Conservation (phyloP, 106 monocot species). For the Acanthochlamys bracteata region DNA sequence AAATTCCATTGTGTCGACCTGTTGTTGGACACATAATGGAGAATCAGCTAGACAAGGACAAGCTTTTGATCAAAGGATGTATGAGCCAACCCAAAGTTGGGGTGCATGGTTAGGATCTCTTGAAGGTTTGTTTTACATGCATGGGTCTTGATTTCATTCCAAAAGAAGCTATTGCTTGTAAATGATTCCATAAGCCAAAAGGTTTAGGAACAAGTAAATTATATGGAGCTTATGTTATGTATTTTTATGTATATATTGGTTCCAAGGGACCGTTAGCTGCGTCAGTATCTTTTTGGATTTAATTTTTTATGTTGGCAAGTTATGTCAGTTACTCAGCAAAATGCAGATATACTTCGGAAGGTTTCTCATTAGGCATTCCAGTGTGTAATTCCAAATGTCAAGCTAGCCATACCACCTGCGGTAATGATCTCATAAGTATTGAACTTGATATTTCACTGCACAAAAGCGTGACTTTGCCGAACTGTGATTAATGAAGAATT, state of each 20-base stretch:
- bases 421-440: slow-evolving; percentile 78
- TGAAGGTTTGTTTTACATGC: slow-evolving; percentile 48
- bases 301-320: slow-evolving; percentile 43
- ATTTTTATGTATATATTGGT: no score
- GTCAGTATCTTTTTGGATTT: slow-evolving; percentile 52
- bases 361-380: slow-evolving; percentile 45
- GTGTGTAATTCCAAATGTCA: slow-evolving; percentile 50
- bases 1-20: slow-evolving; percentile 22
- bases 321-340: slow-evolving; percentile 45
- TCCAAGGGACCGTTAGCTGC: slow-evolving; percentile 40
- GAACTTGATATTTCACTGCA: background rate
- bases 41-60: slow-evolving; percentile 1
- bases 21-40: slow-evolving; percentile 51
- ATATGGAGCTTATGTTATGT: no score
- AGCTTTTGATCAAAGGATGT: background rate
- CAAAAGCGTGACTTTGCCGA: background rate
- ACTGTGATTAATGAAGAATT: background rate
- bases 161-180: background rate
- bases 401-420: slow-evolving; percentile 69
- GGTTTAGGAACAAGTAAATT: no score
- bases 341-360: slow-evolving; percentile 59
- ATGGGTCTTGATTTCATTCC: slow-evolving; percentile 19
- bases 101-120: slow-evolving; percentile 61
- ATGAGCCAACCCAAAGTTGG: slow-evolving; percentile 22
- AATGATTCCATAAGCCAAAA: no score